Percentiles rank a stretch among this genome's conserved stretches.
These are phyloP conservation scores for Fistulinella cinereoalba DNA, from an alignment of 1,284 basidiomycete species.

Conservation along the genomic window DNA sequence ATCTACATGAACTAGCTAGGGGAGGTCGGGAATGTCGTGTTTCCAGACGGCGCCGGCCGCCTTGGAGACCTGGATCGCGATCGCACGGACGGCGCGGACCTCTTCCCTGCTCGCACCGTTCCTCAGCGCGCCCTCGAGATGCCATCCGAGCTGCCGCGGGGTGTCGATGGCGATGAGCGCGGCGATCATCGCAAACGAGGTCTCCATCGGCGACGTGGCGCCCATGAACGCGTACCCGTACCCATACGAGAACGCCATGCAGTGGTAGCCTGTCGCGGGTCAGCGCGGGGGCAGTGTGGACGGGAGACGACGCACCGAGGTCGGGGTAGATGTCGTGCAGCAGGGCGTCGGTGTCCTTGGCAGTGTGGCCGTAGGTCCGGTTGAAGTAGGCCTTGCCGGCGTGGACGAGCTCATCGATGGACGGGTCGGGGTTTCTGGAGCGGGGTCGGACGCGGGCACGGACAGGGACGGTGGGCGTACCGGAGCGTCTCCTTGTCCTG, in stretches of 20 bases:
- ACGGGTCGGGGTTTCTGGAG: conserved; percentile 37
- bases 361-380: conserved; percentile 50
- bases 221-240: conserved; percentile 27
- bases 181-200: conserved; percentile 35
- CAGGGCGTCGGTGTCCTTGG: conserved; percentile 40
- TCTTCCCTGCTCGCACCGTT: conserved; percentile 41
- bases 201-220: conserved; percentile 28
- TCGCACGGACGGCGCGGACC: conserved; percentile 39
- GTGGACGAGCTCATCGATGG: conserved; percentile 40
- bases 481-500: conserved; percentile 38
- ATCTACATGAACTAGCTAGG: conserved; percentile 11
- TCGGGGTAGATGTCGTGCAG: conserved; percentile 54
- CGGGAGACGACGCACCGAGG: no score
- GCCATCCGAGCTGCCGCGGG: conserved; percentile 35
- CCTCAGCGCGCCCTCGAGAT: conserved; percentile 34
- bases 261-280: conserved; percentile 46
- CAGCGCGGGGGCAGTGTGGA: no score
- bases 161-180: conserved; percentile 36
- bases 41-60: conserved; percentile 22
- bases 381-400: conserved; percentile 45
- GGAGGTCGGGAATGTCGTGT: conserved; percentile 11
- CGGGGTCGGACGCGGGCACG: background rate
- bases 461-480: conserved; percentile 19
- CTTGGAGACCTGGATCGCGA: conserved; percentile 40
- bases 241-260: conserved; percentile 30